Conservation (phyloP, 805 yeast species). For the Soucietia sequanensis region DNA sequence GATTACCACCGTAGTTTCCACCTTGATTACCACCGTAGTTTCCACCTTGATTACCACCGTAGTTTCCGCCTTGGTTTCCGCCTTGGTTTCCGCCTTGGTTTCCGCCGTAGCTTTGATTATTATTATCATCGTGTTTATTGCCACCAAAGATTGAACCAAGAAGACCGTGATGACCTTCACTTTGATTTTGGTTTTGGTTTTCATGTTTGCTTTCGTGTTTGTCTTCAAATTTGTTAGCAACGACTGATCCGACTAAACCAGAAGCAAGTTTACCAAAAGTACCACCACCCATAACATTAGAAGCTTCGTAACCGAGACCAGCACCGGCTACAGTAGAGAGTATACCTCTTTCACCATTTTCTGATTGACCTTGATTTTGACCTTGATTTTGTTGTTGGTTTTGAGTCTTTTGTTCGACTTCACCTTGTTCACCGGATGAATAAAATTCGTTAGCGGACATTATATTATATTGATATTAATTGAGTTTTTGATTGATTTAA, state of each 20-base stretch:
- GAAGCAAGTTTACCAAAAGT: constrained; percentile 49
- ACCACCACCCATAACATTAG: constrained; percentile 40
- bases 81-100: constrained; percentile 5
- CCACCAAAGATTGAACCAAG: constrained; percentile 7
- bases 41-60: constrained; percentile 4
- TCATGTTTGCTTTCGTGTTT: constrained; percentile 23
- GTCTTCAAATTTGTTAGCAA: constrained; percentile 51
- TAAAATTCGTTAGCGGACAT: constrained; percentile 63
- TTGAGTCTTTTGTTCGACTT: constrained; percentile 18
- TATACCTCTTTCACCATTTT: constrained; percentile 39
- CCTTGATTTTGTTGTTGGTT: constrained; percentile 29
- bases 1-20: constrained; percentile 11
- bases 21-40: constrained; percentile 5
- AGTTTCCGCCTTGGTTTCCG: constrained; percentile 8
- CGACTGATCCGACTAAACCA: constrained; percentile 54
- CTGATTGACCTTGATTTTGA: constrained; percentile 28
- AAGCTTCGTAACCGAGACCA: constrained; percentile 54
- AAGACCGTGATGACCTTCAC: no score
- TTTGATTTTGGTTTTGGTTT: constrained; percentile 3
- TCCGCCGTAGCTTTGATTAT: no score
- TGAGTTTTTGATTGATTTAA: no score
- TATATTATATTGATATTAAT: no score
- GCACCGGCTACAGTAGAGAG: constrained; percentile 49
- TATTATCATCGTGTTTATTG: constrained; percentile 5
- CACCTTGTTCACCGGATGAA: constrained; percentile 41